These are phyloP conservation scores for Trametes gibbosa DNA, from an alignment of 768 basidiomycete species.

Conservation along the genomic window DNA sequence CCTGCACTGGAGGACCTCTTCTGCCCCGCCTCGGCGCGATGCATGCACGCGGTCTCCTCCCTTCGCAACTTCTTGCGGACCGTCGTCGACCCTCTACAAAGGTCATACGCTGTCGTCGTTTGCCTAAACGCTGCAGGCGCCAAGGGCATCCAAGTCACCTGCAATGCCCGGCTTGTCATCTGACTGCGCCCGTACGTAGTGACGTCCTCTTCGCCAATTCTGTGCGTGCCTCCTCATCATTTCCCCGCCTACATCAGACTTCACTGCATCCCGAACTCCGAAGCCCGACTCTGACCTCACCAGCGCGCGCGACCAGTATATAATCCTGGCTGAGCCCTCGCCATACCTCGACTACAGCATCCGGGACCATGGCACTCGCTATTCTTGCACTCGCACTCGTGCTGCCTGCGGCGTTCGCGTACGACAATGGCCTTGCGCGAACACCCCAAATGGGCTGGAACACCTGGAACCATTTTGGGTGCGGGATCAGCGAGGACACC, in stretches of 20 bases:
- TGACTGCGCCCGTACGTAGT: neutral
- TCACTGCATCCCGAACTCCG: neutral
- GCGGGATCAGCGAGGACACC: conserved; percentile 35
- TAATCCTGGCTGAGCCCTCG: neutral
- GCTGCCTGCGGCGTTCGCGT: conserved; percentile 13
- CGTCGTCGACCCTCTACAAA: neutral
- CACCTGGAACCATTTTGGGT: conserved; percentile 39
- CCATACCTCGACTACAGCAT: neutral
- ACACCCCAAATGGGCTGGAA: conserved; percentile 41
- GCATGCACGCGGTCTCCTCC: neutral
- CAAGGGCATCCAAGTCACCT: neutral
- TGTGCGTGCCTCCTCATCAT: conserved; percentile 2
- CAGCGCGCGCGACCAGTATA: neutral
- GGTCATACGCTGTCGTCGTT: neutral
- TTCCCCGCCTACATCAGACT: conserved; percentile 3
- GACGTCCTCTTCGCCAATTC: neutral
- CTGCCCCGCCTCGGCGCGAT: neutral
- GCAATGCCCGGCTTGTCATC: neutral
- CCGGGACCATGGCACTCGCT: conserved; percentile 5
- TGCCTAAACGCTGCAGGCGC: neutral
- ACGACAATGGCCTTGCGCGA: conserved; percentile 31
- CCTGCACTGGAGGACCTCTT: neutral
- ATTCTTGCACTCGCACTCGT: conserved; percentile 10
- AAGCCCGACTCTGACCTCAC: conserved; percentile 5
- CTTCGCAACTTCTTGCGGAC: conserved; percentile 2